A percentile compares a stretch with the other conserved stretches of the same genome.
phyloP scores from a whole-genome alignment of 345 rosid genomes.

The Isatis tinctoria region DNA sequence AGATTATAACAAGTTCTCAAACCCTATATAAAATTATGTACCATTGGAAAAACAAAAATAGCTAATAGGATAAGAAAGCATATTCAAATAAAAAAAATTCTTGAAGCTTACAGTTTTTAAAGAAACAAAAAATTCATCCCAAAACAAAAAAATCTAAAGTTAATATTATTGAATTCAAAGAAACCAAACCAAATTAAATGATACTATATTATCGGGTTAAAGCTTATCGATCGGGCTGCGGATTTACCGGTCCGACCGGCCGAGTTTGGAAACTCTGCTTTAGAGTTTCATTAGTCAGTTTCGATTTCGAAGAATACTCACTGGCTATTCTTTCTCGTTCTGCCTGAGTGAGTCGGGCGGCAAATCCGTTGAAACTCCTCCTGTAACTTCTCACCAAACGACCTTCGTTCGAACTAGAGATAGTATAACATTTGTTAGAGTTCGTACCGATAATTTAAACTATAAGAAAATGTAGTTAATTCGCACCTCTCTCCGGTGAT shows the following conservation, averaged over 20 bases:
- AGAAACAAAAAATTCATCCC: neutral
- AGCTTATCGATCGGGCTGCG: neutral
- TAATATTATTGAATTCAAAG: neutral
- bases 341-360: slow-evolving; percentile 36
- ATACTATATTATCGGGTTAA: too few relatives aligned
- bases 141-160: neutral
- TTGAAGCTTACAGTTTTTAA: neutral
- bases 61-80: neutral
- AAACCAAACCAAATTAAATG: too few relatives aligned
- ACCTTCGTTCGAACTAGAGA: slow-evolving; percentile 25
- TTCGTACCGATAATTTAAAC: neutral
- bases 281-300: neutral
- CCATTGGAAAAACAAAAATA: neutral
- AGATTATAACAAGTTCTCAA: neutral
- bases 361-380: slow-evolving; percentile 67
- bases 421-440: neutral
- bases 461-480: neutral
- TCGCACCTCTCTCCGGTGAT: slow-evolving; percentile 24
- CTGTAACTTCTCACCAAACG: slow-evolving; percentile 45
- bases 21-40: neutral
- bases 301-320: slow-evolving; percentile 21
- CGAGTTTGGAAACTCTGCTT: neutral
- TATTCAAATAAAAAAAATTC: neutral
- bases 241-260: too few relatives aligned
- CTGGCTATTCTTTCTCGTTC: slow-evolving; percentile 45